Base-by-base conservation (phyloP, 2,329 filamentous ascomycete genomes). In the Lecanoromycetidae sp. region DNA sequence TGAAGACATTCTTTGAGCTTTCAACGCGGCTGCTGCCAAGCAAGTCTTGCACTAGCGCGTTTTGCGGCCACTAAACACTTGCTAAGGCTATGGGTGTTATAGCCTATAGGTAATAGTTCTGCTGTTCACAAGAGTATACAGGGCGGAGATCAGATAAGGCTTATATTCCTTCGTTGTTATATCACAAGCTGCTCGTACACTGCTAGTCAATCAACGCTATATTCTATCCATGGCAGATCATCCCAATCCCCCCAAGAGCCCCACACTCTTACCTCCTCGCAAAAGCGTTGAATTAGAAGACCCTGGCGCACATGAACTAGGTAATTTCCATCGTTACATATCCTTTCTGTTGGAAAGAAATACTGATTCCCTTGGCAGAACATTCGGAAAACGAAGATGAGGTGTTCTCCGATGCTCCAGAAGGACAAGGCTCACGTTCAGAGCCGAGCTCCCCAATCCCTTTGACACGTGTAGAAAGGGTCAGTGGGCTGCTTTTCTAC, bases 331-430 rank as follows among this genome's bases (percentile, higher is more conserved):
- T n/a, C 17, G 4, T 7, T 36, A 15, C 20, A 15, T 15, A 19
- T 23, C 13, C 12, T 17, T 15, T 10, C 13, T 22, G n/a, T 15
- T n/a, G 19, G 7, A 7, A 10, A 22, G 36, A 5, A 4, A 26
- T 9, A 25, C 45, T 47, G 26, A 47, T 26, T 26, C 30, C 37
- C 15, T 15, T 34, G 15, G 15, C 17, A 51, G 49, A 49, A 17
- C 25, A 7, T 26, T 67, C 61, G 33, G 72, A 72, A 49, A 73
- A 71, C 50, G 72, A 68, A 42, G 68, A 76, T 40, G 78, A 81
- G 52, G 75, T 80, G 62, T 82, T 81, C 61, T 79, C 77, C 38
- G 78, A 81, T 58, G 78, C 78, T 48, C 75, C 71, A 35, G 78
- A 81, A 66, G 77, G 75, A 55, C 63, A 63, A 37, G 52, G 63